Base-by-base conservation (phyloP, 768 basidiomycete species). In the Saitozyma podzolica region DNA sequence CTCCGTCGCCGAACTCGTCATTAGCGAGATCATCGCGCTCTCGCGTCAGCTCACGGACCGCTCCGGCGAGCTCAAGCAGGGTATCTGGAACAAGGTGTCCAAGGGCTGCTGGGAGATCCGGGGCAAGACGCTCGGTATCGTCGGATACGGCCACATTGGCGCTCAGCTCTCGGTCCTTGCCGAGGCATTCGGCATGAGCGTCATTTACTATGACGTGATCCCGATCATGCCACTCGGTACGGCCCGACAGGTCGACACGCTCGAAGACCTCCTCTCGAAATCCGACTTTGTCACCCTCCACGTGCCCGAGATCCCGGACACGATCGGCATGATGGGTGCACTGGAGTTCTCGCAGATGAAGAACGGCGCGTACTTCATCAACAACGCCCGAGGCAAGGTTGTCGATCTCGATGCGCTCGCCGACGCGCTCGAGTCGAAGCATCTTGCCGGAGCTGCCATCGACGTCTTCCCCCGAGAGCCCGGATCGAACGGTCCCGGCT, bases 141-240 rank as follows among this genome's bases (percentile, higher is more conserved):
- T 99, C 40, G 96, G 96, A 47, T 99, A 98, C 80, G 96, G 96
- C 45, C 96, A 99, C 82, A 99, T 99, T 65, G 96, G 96, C 59
- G 85, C 94, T 37, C 96, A 99, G 80, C 86, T 99, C 59, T 94
- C 92, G 42, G 96, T 99, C 29, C 88, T 99, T 47, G 89, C 95
- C 40, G 96, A 99, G 80, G 87, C 96, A 3, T 88, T 99, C 75
- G 96, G 93, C 63, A 90, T 99, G 84, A 87, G 89, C 49, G 95
- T 99, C 67, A 82, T 97, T 66, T 99, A 97, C 84, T 86, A 92
- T 80, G 96, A 99, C 75, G 87, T 98, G 54, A 78, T 97, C 75
- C 94, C 93, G 74, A 87, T 98, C 82, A 99, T 99, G 96, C 92
- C 96, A 7, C 85, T 99, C 50, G 96, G 96, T 51, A 88, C 88